Conservation (phyloP, 495 filamentous ascomycete genomes). For the Bombardia bombarda region DNA sequence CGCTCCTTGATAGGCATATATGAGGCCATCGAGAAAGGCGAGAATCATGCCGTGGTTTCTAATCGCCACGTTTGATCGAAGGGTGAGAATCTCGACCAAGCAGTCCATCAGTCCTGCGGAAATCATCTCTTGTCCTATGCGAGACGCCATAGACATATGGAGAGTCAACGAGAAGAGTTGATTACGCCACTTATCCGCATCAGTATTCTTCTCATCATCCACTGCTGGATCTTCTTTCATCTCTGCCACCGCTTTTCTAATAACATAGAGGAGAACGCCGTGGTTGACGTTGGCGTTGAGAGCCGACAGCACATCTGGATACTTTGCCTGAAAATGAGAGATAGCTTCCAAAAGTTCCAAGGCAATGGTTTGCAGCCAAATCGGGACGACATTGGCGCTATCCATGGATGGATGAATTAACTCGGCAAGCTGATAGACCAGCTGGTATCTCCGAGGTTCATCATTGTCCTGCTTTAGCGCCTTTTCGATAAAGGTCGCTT, state of each 20-base stretch:
- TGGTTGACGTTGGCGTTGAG: conserved; percentile 92
- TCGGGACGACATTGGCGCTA: conserved; percentile 57
- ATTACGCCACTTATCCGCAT: conserved; percentile 80
- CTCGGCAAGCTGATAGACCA: conserved; percentile 87
- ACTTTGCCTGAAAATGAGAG: conserved; percentile 65
- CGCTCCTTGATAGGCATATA: conserved; percentile 73
- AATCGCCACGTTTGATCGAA: conserved; percentile 75
- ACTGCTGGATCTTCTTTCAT: conserved; percentile 55
- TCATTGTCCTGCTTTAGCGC: conserved; percentile 82
- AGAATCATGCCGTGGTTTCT: conserved; percentile 73
- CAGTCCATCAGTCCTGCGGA: conserved; percentile 82
- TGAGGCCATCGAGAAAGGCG: conserved; percentile 75
- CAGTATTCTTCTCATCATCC: conserved; percentile 44
- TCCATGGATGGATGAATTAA: conserved; percentile 70
- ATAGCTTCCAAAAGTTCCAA: conserved; percentile 74
- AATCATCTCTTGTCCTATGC: conserved; percentile 68
- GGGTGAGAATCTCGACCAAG: conserved; percentile 79
- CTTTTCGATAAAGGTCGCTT: conserved; percentile 72
- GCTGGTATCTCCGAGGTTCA: conserved; percentile 80
- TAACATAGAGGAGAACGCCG: conserved; percentile 87
- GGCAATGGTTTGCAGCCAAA: conserved; percentile 74
- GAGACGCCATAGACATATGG: conserved; percentile 60
- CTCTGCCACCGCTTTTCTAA: conserved; percentile 80
- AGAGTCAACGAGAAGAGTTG: conserved; percentile 74
- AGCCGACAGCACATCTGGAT: conserved; percentile 73